phyloP scores from a whole-genome alignment of 805 yeast species.

The Kuraishia piskuri region DNA sequence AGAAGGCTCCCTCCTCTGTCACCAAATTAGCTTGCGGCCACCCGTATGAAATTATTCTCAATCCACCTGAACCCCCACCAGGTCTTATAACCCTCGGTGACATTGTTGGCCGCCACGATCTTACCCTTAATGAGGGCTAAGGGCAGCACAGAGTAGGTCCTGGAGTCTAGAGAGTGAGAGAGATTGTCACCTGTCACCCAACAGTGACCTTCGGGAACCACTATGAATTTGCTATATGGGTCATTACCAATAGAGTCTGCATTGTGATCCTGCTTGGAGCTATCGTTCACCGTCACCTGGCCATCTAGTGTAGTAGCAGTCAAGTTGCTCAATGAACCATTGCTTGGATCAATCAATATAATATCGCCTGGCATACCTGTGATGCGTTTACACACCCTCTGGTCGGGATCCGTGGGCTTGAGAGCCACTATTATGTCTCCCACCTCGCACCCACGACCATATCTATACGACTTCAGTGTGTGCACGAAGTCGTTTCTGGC shows the following conservation, averaged over 20 bases:
- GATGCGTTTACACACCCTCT: slow-evolving; percentile 84
- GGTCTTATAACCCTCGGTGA: slow-evolving; percentile 32
- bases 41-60: slow-evolving; percentile 32
- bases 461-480: slow-evolving; percentile 52
- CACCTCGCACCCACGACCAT: slow-evolving; percentile 57
- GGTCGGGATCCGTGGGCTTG: slow-evolving; percentile 84
- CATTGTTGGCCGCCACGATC: slow-evolving; percentile 61
- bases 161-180: slow-evolving; percentile 78
- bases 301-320: neutral
- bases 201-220: slow-evolving; percentile 88
- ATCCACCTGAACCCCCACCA: slow-evolving; percentile 48
- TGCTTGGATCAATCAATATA: slow-evolving; percentile 73
- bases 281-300: slow-evolving; percentile 9
- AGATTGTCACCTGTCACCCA: slow-evolving; percentile 97
- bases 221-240: slow-evolving; percentile 48
- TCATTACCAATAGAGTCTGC: slow-evolving; percentile 18
- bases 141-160: slow-evolving; percentile 86
- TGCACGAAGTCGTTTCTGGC: slow-evolving; percentile 72
- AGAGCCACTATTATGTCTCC: slow-evolving; percentile 87
- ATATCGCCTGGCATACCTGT: slow-evolving; percentile 96
- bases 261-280: slow-evolving; percentile 4
- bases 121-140: slow-evolving; percentile 84
- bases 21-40: neutral
- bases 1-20: neutral
- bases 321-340: slow-evolving; percentile 33